Percentiles rank a stretch among this genome's conserved stretches.
phyloP scores from a whole-genome alignment of 2,329 filamentous ascomycete genomes.

The Coniochaeta prunicola region DNA sequence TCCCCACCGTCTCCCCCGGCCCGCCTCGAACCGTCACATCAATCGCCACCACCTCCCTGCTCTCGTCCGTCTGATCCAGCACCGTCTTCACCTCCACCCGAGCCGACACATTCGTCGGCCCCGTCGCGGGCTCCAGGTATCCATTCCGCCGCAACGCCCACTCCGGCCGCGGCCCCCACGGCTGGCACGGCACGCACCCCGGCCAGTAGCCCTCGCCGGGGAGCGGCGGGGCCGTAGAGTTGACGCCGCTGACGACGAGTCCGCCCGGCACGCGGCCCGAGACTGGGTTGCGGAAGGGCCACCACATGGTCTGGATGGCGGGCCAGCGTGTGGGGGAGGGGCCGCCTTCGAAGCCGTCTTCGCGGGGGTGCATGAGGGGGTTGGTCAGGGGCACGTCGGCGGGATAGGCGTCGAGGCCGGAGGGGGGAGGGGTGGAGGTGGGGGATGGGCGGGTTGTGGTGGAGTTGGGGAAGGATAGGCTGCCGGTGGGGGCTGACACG shows the following conservation, averaged over 20 bases:
- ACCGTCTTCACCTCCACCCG: background rate
- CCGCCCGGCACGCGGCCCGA: conserved; percentile 5
- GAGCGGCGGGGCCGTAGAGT: background rate
- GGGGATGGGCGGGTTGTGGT: too few relatives aligned
- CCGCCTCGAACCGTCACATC: conserved; percentile 5
- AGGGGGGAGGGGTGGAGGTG: too few relatives aligned
- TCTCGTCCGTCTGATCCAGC: too few relatives aligned
- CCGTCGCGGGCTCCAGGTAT: conserved; percentile 10
- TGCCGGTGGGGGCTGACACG: too few relatives aligned
- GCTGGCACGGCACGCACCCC: conserved; percentile 10
- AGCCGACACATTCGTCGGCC: conserved; percentile 5
- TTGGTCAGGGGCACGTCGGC: conserved; percentile 7
- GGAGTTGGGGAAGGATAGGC: too few relatives aligned
- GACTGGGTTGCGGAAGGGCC: conserved; percentile 8
- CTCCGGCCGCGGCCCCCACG: conserved; percentile 4
- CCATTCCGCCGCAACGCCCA: conserved; percentile 9
- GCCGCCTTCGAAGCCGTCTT: conserved; percentile 8
- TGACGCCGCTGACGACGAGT: background rate
- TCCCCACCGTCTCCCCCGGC: conserved; percentile 4
- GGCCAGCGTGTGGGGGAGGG: conserved; percentile 8
- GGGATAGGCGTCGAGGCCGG: background rate
- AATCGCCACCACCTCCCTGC: background rate
- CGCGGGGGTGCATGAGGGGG: conserved; percentile 3
- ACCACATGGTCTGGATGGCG: conserved; percentile 9
- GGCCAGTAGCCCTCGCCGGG: conserved; percentile 7